A percentile compares a stretch with the other conserved stretches of the same genome.
These are phyloP conservation scores for Diplodia mutila DNA, from an alignment of 2,329 filamentous ascomycete genomes.

Conservation along the genomic window DNA sequence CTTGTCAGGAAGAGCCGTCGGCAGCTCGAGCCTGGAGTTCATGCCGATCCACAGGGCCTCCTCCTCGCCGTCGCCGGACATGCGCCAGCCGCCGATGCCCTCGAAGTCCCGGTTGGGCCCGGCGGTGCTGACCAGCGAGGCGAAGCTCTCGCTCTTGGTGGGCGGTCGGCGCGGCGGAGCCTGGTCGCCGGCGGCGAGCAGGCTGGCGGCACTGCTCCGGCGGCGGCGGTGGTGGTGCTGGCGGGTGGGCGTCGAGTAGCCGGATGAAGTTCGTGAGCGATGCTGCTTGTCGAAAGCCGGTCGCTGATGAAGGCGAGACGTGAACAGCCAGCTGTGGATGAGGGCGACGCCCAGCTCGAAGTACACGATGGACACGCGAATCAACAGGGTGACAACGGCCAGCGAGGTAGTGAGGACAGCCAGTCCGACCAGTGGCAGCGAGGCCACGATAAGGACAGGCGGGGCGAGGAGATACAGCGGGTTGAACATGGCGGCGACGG, in stretches of 20 bases:
- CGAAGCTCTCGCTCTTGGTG: constrained; percentile 41
- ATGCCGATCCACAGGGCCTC: constrained; percentile 51
- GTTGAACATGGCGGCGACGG: constrained; percentile 22
- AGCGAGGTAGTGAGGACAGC: constrained; percentile 45
- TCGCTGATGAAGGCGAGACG: constrained; percentile 23
- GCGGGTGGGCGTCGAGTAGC: constrained; percentile 17
- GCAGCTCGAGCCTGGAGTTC: constrained; percentile 47
- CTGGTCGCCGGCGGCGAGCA: constrained; percentile 22
- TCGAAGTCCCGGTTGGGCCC: constrained; percentile 47
- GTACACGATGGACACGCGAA: constrained; percentile 48
- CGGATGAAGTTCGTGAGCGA: constrained; percentile 29
- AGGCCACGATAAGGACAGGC: constrained; percentile 42
- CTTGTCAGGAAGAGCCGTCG: constrained; percentile 33
- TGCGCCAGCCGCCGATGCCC: constrained; percentile 48
- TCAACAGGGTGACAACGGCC: constrained; percentile 43
- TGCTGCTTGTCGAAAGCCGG: constrained; percentile 27
- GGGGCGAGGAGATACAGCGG: constrained; percentile 41
- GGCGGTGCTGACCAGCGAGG: constrained; percentile 39
- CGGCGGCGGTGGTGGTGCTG: constrained; percentile 19
- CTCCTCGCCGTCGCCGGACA: constrained; percentile 44
- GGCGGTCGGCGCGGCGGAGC: constrained; percentile 28
- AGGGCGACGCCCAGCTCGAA: constrained; percentile 47
- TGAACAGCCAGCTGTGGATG: constrained; percentile 41
- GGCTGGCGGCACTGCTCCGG: constrained; percentile 26
- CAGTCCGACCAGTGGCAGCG: constrained; percentile 45